Evolutionary conservation across 2,329 filamentous ascomycete species (phyloP).

Genomic region (Fusarium drepaniforme): DNA sequence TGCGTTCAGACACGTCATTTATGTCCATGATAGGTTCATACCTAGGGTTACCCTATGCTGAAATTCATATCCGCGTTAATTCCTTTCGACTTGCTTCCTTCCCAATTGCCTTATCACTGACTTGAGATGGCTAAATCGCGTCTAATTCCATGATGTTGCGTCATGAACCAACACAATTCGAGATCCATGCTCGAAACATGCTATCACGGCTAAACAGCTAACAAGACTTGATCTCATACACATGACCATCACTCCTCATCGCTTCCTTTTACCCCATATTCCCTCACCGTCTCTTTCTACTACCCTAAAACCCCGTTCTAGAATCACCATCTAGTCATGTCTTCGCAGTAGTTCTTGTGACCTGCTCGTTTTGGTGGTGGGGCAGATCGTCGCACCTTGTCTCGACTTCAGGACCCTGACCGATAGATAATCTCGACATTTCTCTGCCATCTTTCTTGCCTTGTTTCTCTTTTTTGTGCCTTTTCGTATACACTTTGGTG

Average conservation of each 20-base stretch:
- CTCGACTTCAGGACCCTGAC: conserved; percentile 26
- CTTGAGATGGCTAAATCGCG: not conserved
- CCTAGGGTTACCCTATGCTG: not conserved
- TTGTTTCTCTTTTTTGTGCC: conserved; percentile 1
- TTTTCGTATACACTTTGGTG: not conserved
- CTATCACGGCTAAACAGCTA: not conserved
- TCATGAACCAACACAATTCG: not conserved
- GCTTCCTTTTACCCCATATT: not conserved
- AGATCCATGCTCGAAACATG: not conserved
- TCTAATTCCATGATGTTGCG: not conserved
- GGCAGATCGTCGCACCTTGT: conserved; percentile 35
- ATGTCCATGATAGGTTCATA: not conserved
- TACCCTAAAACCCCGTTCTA: conserved; percentile 14
- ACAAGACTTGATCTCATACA: not conserved
- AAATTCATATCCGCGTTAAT: not conserved
- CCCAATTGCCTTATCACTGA: too few relatives aligned
- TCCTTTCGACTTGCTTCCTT: not conserved
- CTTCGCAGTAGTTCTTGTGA: conserved; percentile 27
- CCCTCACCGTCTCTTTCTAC: conserved; percentile 31
- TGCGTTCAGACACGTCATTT: not conserved
- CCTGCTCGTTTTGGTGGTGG: conserved; percentile 38
- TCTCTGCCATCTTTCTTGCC: conserved; percentile 1
- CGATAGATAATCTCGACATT: conserved; percentile 25
- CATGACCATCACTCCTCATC: not conserved
- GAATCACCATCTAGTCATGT: conserved; percentile 25